Evolutionary conservation across 345 rosid species (phyloP).

Genomic region (Eucalyptus sp.): DNA sequence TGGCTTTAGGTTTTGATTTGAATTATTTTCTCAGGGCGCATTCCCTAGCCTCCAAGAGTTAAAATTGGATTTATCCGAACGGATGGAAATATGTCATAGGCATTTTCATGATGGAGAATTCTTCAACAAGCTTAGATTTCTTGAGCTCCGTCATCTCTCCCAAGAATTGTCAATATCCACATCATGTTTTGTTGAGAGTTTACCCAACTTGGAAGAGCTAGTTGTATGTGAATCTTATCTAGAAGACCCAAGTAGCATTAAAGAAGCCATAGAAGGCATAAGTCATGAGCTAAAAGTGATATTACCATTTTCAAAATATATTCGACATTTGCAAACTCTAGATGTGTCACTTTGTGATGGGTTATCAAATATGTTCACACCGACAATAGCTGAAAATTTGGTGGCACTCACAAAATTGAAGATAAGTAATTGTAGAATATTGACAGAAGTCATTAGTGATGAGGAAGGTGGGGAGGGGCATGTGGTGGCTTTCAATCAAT

Average conservation of each 20-base stretch:
- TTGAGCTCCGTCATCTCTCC: no score
- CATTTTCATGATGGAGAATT: no score
- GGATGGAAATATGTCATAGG: no score
- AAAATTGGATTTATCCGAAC: no score
- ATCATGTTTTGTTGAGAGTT: background rate
- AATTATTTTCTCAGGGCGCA: no score
- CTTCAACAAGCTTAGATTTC: no score
- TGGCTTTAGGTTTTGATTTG: no score
- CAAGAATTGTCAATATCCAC: no score
- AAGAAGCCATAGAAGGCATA: background rate
- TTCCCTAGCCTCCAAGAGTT: no score
- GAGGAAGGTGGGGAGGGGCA: background rate
- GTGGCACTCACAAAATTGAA: background rate
- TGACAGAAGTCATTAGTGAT: background rate
- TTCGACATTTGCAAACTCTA: background rate
- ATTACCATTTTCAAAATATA: background rate
- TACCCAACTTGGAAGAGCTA: no score
- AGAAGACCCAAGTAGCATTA: fast-evolving
- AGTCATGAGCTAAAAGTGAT: background rate
- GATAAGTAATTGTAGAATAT: background rate
- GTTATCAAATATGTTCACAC: background rate
- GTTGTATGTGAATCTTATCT: no score
- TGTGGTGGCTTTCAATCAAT: background rate
- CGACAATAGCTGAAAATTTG: background rate
- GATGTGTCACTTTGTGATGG: background rate